Base-by-base conservation (phyloP, 192 early-diverging fungal genomes). In the Haplosporangium gracile region DNA sequence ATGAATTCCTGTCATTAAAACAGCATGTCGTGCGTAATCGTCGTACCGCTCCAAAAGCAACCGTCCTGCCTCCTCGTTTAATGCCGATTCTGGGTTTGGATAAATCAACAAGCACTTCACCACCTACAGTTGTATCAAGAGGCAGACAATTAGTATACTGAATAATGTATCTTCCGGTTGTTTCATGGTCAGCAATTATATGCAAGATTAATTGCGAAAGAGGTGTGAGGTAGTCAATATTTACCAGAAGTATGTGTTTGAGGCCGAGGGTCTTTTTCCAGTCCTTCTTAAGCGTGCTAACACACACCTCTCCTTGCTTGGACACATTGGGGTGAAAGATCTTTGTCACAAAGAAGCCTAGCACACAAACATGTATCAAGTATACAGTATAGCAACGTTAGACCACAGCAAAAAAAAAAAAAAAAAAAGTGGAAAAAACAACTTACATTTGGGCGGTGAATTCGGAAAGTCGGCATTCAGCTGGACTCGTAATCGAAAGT, bases 261-360 rank as follows among this genome's bases (percentile, higher is more conserved):
- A 99, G 93, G 0, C 96, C 96, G 13, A 96, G 90, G 65, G 96
- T 94, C 49, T 92, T 92, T 71, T 97, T 97, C 98, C 98, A 99
- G 87, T 99, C 98, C 84, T 96, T 97, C 78, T 99, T 99, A 38
- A 99, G 91, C 16, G 97, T 97, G 83, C 94, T 97, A 63, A 99
- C 97, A 87, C 98, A 99, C 79, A 99, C 96, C 79, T 98, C 97
- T 32, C 98, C 98, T 34, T 88, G 82, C 57, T 92, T 88, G 2
- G 97, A 95, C 0, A 99, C 97, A 82, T 99, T 99, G 9, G 98
- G 98, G 85, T 99, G 98, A 84, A 99, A 99, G 20, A 99, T 98
- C 83, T 97, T 98, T 53, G 98, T 99, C 16, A 95, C 69, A 89
- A 99, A 98, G 78, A 80, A 90, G 15, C 95, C 95, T 96, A 75